Evolutionary conservation across 352 stramenopile species (phyloP).

Genomic region (Pythium rhizo-oryzae): DNA sequence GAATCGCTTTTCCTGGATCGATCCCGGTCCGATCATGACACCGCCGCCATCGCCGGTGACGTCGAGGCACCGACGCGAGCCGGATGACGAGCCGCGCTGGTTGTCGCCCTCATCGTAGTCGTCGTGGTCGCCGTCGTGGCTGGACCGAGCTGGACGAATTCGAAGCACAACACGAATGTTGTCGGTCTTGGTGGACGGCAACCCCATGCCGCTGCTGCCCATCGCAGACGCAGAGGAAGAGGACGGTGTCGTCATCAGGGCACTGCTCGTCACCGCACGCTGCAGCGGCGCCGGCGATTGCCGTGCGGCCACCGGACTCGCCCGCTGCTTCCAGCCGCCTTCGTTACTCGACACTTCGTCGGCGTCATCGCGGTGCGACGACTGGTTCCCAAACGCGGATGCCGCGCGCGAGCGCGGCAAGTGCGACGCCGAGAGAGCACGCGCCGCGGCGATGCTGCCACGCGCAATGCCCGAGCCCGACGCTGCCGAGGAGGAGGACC

Average conservation of each 20-base stretch:
- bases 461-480: conserved; percentile 17
- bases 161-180: conserved; percentile 27
- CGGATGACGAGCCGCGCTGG: conserved; percentile 10
- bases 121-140: conserved; percentile 14
- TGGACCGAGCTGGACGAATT: conserved; percentile 26
- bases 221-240: neutral
- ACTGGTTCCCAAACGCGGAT: conserved; percentile 23
- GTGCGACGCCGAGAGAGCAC: conserved; percentile 14
- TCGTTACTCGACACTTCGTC: conserved; percentile 18
- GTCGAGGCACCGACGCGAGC: conserved; percentile 49
- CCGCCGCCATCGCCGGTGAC: conserved; percentile 59
- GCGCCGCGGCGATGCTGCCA: neutral
- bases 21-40: conserved; percentile 57
- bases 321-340: conserved; percentile 7
- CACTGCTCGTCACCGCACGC: conserved; percentile 16
- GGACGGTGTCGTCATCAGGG: neutral
- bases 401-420: conserved; percentile 14
- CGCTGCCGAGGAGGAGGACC: conserved; percentile 26
- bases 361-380: conserved; percentile 9
- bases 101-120: conserved; percentile 32
- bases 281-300: conserved; percentile 6
- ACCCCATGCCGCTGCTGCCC: conserved; percentile 1
- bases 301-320: neutral
- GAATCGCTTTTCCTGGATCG: conserved; percentile 81
- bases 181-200: conserved; percentile 27